Percentiles rank a stretch among this genome's conserved stretches.
Evolutionary conservation across 1,284 basidiomycete species (phyloP).

Genomic region (Apiotrichum porosum): DNA sequence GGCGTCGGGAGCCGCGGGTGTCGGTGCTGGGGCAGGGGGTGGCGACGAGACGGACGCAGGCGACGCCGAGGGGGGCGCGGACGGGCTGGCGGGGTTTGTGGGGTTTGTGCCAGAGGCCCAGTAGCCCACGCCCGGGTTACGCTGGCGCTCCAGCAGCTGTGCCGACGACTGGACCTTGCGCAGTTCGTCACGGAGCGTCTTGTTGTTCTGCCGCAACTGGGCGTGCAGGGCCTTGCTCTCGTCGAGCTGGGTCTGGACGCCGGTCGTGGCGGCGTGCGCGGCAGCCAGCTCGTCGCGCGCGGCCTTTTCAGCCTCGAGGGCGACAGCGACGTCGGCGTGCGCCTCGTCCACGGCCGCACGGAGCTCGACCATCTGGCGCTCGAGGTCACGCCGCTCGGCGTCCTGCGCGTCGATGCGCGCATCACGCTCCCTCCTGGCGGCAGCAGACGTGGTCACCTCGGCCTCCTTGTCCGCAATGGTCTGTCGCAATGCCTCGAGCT

Average conservation of each 20-base stretch:
- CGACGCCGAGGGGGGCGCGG: neutral
- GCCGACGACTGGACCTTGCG: slow-evolving; percentile 88
- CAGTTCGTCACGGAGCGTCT: slow-evolving; percentile 78
- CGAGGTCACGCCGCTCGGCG: slow-evolving; percentile 55
- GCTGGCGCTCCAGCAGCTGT: slow-evolving; percentile 77
- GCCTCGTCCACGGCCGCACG: slow-evolving; percentile 52
- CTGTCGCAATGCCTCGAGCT: slow-evolving; percentile 66
- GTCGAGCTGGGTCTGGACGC: slow-evolving; percentile 46
- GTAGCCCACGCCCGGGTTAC: slow-evolving; percentile 88
- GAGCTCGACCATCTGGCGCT: slow-evolving; percentile 51
- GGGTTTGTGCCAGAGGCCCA: slow-evolving; percentile 55
- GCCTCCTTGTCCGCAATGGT: slow-evolving; percentile 55
- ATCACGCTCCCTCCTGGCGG: slow-evolving; percentile 59
- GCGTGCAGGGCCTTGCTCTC: slow-evolving; percentile 37
- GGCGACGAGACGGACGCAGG: no score
- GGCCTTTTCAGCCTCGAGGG: slow-evolving; percentile 48
- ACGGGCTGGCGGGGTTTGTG: neutral
- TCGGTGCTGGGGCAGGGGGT: slow-evolving; percentile 1
- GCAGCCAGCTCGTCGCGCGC: slow-evolving; percentile 47
- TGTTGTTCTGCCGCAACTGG: slow-evolving; percentile 54
- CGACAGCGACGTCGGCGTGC: slow-evolving; percentile 50
- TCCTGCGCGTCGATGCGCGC: slow-evolving; percentile 57
- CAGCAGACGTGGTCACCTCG: slow-evolving; percentile 54
- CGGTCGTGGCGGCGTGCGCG: slow-evolving; percentile 34
- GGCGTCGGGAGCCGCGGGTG: neutral